Conservation (phyloP, 2,329 filamentous ascomycete genomes). For the Pseudocercospora cruenta region DNA sequence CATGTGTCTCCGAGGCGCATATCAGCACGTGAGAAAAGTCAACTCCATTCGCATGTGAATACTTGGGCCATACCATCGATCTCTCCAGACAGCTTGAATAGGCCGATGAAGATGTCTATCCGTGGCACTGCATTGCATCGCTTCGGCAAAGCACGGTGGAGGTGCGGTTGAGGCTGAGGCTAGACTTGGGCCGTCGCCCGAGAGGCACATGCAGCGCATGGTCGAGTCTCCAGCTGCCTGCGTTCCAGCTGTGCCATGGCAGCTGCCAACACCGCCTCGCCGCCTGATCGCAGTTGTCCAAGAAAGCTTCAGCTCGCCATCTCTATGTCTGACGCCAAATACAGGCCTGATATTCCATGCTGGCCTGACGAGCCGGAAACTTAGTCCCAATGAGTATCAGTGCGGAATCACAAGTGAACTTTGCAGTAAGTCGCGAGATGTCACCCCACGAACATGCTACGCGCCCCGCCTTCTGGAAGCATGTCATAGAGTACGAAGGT, state of each 20-base stretch:
- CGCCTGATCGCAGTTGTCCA: not conserved
- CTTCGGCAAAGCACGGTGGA: not conserved
- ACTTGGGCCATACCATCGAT: not conserved
- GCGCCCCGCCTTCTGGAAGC: constrained; percentile 10
- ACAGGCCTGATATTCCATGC: constrained; percentile 4
- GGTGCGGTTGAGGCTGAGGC: not conserved
- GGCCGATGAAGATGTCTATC: not conserved
- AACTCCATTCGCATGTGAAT: not conserved
- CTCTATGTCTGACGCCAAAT: not conserved
- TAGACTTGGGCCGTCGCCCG: not conserved
- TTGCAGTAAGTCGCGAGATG: constrained; percentile 23
- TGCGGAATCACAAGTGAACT: constrained; percentile 22
- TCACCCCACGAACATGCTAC: constrained; percentile 6
- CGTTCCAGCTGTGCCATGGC: not conserved
- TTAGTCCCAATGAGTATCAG: constrained; percentile 17
- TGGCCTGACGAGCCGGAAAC: not conserved
- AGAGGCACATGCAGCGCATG: not conserved
- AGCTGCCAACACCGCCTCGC: constrained; percentile 1
- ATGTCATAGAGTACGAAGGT: not conserved
- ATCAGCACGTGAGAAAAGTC: not conserved
- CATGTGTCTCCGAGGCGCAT: not conserved
- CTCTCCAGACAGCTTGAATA: not conserved
- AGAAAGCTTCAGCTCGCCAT: constrained; percentile 4
- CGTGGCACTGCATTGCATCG: not conserved
- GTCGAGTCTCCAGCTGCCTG: not conserved